A percentile compares a stretch with the other conserved stretches of the same genome.
These are phyloP conservation scores for Rhizopus microsporus DNA, from an alignment of 371 early-diverging fungal genomes.

Conservation along the genomic window DNA sequence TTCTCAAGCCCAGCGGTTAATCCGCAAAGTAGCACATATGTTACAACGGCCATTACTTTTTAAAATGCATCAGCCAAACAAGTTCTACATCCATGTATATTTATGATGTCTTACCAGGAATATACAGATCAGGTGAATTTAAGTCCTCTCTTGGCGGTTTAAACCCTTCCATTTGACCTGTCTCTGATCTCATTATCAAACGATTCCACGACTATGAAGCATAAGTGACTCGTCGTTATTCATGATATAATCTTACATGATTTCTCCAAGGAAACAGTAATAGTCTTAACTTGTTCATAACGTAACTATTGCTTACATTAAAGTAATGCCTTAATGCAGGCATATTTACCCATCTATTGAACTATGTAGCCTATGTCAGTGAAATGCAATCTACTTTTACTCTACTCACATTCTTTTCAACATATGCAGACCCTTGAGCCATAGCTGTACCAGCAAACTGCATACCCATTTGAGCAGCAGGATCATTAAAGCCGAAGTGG, in stretches of 20 bases:
- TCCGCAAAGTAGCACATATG: conserved; percentile 91
- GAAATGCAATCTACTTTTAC: neutral
- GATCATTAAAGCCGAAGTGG: conserved; percentile 66
- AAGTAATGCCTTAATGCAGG: conserved; percentile 92
- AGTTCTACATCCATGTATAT: neutral
- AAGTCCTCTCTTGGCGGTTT: conserved; percentile 88
- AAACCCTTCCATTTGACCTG: conserved; percentile 86
- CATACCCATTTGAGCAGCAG: conserved; percentile 94
- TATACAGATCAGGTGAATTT: conserved; percentile 98
- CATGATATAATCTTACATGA: conserved; percentile 63
- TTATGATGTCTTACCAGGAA: conserved; percentile 67
- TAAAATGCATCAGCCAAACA: neutral
- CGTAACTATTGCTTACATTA: conserved; percentile 94
- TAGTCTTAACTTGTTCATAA: conserved; percentile 83
- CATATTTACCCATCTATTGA: conserved; percentile 84
- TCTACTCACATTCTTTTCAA: conserved; percentile 86
- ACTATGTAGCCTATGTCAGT: conserved; percentile 41
- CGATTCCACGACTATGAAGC: conserved; percentile 76
- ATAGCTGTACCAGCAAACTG: conserved; percentile 93
- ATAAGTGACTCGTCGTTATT: conserved; percentile 42
- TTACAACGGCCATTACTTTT: conserved; percentile 89
- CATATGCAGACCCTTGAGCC: conserved; percentile 84
- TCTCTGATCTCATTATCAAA: conserved; percentile 75
- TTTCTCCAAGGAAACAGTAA: conserved; percentile 97
- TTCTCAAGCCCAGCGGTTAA: conserved; percentile 66